Evolutionary conservation across 1,139 yeast genomes (phyloP).

Genomic region (Debaryomyces sp.): DNA sequence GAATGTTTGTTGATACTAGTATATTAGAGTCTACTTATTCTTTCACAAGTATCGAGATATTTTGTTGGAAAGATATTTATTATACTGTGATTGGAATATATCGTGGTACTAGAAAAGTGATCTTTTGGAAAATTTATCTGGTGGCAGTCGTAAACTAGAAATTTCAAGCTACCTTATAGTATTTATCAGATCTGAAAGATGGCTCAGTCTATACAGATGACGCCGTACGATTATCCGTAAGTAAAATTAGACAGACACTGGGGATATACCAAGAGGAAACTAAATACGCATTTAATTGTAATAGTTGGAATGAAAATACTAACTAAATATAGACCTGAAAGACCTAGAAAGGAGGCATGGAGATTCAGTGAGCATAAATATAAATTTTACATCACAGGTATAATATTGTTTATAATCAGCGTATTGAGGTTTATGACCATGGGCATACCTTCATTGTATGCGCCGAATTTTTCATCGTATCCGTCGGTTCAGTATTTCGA

Average conservation of each 20-base stretch:
- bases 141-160: background rate
- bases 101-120: background rate
- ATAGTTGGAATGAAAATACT: background rate
- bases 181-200: background rate
- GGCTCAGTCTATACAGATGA: constrained; percentile 11
- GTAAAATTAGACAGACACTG: too few species aligned
- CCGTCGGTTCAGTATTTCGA: constrained; percentile 46
- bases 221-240: constrained; percentile 12
- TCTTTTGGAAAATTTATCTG: background rate
- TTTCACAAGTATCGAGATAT: background rate
- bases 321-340: constrained; percentile 4
- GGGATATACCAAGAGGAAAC: too few species aligned
- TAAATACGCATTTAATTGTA: background rate
- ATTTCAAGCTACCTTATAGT: background rate
- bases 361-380: background rate
- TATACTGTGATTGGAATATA: background rate
- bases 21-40: background rate
- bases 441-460: constrained; percentile 17
- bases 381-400: constrained; percentile 3
- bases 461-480: constrained; percentile 25
- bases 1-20: background rate
- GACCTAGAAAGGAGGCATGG: background rate
- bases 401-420: constrained; percentile 11
- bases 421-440: constrained; percentile 7
- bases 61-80: background rate